These are phyloP conservation scores for Anethum foeniculum DNA, from an alignment of 140 eudicot genomes.

Conservation along the genomic window DNA sequence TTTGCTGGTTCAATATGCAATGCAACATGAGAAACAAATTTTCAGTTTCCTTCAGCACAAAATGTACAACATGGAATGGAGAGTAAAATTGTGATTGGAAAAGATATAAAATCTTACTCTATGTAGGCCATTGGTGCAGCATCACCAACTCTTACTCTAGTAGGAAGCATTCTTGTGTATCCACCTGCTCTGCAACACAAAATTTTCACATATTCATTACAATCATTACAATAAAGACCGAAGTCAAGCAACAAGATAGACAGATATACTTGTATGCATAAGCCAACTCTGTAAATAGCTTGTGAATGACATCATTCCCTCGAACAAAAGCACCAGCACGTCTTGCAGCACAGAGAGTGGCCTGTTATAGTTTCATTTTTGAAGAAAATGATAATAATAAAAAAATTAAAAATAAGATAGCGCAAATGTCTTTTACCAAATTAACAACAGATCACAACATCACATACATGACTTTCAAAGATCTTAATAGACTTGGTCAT, in stretches of 20 bases:
- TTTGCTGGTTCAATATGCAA: neutral
- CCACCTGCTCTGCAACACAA: constrained; percentile 75
- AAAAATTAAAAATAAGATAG: neutral
- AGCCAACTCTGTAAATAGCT: constrained; percentile 85
- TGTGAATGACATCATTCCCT: constrained; percentile 96
- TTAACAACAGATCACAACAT: neutral
- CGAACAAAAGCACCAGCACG: constrained; percentile 94
- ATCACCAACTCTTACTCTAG: constrained; percentile 95
- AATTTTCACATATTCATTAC: constrained; percentile 11
- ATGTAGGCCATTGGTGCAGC: constrained; percentile 98
- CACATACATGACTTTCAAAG: neutral
- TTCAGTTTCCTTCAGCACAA: neutral
- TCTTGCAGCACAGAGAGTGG: constrained; percentile 91
- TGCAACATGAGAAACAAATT: neutral
- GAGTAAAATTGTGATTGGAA: neutral
- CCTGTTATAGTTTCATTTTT: constrained; percentile 34
- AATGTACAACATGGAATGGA: neutral
- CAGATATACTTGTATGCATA: constrained; percentile 76
- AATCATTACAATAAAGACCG: neutral
- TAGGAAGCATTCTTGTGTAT: constrained; percentile 84
- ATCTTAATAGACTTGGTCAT: neutral
- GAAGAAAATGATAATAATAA: too few relatives aligned
- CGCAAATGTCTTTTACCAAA: neutral
- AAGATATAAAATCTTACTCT: constrained; percentile 43
- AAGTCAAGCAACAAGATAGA: constrained; percentile 10